Evolutionary conservation across 495 filamentous ascomycete genomes (phyloP).

Genomic region (Evansstolkia leycettana): DNA sequence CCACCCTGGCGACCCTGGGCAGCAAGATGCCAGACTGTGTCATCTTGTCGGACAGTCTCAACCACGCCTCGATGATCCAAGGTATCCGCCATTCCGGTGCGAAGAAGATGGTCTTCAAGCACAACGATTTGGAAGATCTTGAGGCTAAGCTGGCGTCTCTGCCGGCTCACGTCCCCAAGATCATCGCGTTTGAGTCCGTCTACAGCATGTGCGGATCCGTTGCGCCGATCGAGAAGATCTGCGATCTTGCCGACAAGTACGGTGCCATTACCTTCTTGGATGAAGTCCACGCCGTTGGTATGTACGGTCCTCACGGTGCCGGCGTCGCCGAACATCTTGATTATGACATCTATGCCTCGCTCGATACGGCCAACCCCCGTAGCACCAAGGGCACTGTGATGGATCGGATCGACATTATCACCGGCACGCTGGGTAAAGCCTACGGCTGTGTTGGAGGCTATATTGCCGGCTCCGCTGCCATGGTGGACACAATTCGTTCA

Average conservation of each 20-base stretch:
- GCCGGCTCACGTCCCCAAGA: constrained; percentile 76
- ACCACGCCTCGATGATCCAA: constrained; percentile 99
- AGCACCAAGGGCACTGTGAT: constrained; percentile 66
- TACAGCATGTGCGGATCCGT: constrained; percentile 99
- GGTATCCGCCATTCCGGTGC: constrained; percentile 95
- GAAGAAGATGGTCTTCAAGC: constrained; percentile 96
- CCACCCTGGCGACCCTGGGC: constrained; percentile 87
- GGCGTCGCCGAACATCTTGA: constrained; percentile 97
- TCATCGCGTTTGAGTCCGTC: constrained; percentile 96
- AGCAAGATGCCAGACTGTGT: constrained; percentile 95
- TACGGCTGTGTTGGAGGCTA: constrained; percentile 98
- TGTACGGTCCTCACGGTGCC: constrained; percentile 95
- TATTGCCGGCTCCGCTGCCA: constrained; percentile 77
- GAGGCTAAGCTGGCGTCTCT: constrained; percentile 84
- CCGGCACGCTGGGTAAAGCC: constrained; percentile 91
- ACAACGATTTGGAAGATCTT: constrained; percentile 85
- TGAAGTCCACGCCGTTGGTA: constrained; percentile 96
- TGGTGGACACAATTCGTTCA: constrained; percentile 93
- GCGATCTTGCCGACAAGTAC: constrained; percentile 93
- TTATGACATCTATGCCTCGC: constrained; percentile 51
- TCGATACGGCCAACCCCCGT: constrained; percentile 48
- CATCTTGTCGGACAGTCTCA: constrained; percentile 86
- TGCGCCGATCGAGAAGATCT: constrained; percentile 89
- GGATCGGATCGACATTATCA: constrained; percentile 96
- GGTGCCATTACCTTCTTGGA: constrained; percentile 95